A percentile compares a stretch with the other conserved stretches of the same genome.
phyloP scores from a whole-genome alignment of 768 basidiomycete genomes.

The Leccinum incarnatum region DNA sequence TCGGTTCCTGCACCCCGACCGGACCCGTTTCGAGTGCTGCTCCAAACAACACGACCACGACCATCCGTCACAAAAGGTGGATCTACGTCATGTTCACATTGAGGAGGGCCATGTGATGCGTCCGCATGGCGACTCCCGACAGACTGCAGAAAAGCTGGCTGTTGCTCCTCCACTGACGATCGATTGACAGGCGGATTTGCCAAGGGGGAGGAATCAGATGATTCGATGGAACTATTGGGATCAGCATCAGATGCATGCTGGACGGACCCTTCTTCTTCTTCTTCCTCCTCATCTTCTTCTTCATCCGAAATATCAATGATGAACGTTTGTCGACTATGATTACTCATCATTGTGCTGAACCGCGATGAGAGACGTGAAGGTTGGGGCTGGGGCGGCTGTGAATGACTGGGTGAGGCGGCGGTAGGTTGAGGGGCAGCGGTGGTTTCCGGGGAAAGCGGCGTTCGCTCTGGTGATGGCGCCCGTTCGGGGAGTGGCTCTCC shows the following conservation, averaged over 20 bases:
- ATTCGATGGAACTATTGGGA: neutral
- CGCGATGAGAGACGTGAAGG: constrained; percentile 16
- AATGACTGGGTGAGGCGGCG: neutral
- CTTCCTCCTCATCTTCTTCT: constrained; percentile 25
- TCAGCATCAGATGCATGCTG: neutral
- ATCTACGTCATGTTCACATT: constrained; percentile 34
- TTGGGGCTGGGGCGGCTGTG: constrained; percentile 4
- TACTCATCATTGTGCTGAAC: constrained; percentile 26
- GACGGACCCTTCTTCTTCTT: constrained; percentile 14
- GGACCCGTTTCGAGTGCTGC: constrained; percentile 27
- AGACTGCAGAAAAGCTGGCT: constrained; percentile 1
- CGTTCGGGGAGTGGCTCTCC: constrained; percentile 1
- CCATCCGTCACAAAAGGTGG: constrained; percentile 65
- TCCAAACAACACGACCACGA: constrained; percentile 56
- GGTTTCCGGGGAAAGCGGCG: constrained; percentile 10
- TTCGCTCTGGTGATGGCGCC: neutral
- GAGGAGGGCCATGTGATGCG: constrained; percentile 10
- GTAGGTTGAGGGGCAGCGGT: neutral
- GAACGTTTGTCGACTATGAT: constrained; percentile 25
- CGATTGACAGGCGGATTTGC: neutral
- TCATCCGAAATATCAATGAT: constrained; percentile 34
- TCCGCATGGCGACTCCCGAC: constrained; percentile 3
- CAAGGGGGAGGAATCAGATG: neutral
- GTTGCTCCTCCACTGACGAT: constrained; percentile 4
- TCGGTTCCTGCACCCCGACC: constrained; percentile 19